phyloP scores from a whole-genome alignment of 106 monocot genomes.

The Acanthochlamys bracteata region DNA sequence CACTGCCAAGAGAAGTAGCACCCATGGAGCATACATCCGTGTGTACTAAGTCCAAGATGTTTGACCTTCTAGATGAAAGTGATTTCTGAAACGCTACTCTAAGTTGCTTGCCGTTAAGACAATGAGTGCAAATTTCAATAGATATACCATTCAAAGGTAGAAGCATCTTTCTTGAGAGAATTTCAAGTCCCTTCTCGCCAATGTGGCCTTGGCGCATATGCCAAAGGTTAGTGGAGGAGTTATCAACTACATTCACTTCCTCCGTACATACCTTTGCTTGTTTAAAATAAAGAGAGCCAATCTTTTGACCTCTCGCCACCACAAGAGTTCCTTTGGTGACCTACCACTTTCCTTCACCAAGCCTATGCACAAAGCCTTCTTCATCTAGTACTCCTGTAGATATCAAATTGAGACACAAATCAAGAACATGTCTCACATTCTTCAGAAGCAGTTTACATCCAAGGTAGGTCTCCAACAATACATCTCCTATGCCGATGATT shows the following conservation, averaged over 20 bases:
- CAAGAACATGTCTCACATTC: constrained; percentile 8
- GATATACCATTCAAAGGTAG: background rate
- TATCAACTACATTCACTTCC: constrained; percentile 5
- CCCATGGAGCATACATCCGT: constrained; percentile 10
- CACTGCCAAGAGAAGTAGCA: background rate
- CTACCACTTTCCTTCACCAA: constrained; percentile 3
- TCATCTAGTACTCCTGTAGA: background rate
- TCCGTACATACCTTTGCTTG: background rate
- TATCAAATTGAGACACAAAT: constrained; percentile 6
- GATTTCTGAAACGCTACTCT: background rate
- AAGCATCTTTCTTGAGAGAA: background rate
- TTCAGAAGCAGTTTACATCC: background rate
- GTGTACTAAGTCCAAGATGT: constrained; percentile 5
- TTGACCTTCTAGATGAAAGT: background rate
- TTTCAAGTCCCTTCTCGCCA: background rate
- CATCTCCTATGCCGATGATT: constrained; percentile 1
- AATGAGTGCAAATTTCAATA: constrained; percentile 1
- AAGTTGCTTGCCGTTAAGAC: background rate
- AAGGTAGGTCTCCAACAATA: constrained; percentile 3
- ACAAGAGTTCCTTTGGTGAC: constrained; percentile 8
- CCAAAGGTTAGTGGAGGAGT: background rate
- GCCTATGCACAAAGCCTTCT: background rate
- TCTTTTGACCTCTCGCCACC: constrained; percentile 9
- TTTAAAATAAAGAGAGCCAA: constrained; percentile 5
- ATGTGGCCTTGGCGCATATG: constrained; percentile 2